Conservation (phyloP, 129 eudicot genomes). For the Saussurea involucrata region DNA sequence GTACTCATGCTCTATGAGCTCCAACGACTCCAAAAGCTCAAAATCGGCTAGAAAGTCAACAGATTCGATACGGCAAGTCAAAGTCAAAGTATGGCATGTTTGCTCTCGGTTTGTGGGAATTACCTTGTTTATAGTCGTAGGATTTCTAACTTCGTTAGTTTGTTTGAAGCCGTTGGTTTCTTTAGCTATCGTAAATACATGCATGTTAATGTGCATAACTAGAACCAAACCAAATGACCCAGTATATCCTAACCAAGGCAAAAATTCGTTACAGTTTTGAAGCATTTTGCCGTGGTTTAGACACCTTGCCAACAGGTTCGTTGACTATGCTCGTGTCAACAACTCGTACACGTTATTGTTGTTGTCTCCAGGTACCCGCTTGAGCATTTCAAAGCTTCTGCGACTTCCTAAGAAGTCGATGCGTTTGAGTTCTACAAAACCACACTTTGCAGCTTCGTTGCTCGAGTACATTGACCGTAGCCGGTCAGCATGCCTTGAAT, state of each 20-base stretch:
- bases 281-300: not conserved
- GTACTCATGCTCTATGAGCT: conserved; percentile 63
- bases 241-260: not conserved
- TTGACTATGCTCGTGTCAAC: conserved; percentile 53
- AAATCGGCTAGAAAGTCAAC: conserved; percentile 23
- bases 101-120: not conserved
- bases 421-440: conserved; percentile 58
- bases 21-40: conserved; percentile 43
- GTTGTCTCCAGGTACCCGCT: conserved; percentile 65
- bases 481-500: conserved; percentile 83
- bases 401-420: conserved; percentile 86
- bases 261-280: not conserved
- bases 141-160: not conserved
- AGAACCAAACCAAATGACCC: too few relatives aligned
- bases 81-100: not conserved
- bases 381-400: conserved; percentile 81
- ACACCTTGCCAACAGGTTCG: not conserved
- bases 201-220: too few relatives aligned
- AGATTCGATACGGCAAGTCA: not conserved
- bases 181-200: too few relatives aligned
- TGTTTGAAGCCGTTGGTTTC: not conserved
- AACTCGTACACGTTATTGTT: conserved; percentile 69
- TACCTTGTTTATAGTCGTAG: not conserved
- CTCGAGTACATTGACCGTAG: conserved; percentile 68
- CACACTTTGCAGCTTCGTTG: conserved; percentile 45